A percentile compares a stretch with the other conserved stretches of the same genome.
Conservation (phyloP, 176 grass and related monocot genomes). For the Oryza australiensis region DNA sequence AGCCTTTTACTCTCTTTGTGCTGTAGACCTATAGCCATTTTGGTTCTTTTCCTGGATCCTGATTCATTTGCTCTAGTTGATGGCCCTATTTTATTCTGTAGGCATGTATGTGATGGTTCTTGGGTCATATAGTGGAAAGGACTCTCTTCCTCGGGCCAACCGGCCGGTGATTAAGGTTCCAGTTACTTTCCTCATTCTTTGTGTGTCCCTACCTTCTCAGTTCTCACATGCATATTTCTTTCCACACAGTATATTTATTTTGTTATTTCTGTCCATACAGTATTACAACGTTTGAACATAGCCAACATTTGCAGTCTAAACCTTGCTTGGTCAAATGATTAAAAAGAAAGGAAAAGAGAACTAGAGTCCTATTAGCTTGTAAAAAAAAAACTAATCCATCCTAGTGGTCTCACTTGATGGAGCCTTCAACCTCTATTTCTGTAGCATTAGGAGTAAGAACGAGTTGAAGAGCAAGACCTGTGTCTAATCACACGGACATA, state of each 20-base stretch:
- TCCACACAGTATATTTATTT: not conserved
- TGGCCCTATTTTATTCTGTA: conserved; percentile 30
- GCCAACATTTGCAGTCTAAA: not conserved
- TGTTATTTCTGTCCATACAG: not conserved
- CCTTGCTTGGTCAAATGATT: not conserved
- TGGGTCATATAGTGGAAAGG: conserved; percentile 41
- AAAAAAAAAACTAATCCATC: conserved; percentile 7
- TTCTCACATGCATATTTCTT: not conserved
- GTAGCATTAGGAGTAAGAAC: not conserved
- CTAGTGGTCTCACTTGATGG: not conserved
- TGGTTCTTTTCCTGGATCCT: not conserved
- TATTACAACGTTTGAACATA: not conserved
- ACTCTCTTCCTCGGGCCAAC: conserved; percentile 4
- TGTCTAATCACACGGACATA: not conserved
- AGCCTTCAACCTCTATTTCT: not conserved
- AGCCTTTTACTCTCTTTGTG: not conserved
- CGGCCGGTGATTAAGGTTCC: conserved; percentile 56
- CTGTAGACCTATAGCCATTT: not conserved
- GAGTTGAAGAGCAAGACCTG: not conserved
- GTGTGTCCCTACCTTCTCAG: not conserved
- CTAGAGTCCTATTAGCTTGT: not conserved
- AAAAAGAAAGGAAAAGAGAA: not conserved
- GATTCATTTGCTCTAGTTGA: conserved; percentile 13
- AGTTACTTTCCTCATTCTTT: not conserved
- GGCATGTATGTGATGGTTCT: conserved; percentile 89